Conservation (phyloP, 2,329 filamentous ascomycete genomes). For the Arachnomyces sp. region DNA sequence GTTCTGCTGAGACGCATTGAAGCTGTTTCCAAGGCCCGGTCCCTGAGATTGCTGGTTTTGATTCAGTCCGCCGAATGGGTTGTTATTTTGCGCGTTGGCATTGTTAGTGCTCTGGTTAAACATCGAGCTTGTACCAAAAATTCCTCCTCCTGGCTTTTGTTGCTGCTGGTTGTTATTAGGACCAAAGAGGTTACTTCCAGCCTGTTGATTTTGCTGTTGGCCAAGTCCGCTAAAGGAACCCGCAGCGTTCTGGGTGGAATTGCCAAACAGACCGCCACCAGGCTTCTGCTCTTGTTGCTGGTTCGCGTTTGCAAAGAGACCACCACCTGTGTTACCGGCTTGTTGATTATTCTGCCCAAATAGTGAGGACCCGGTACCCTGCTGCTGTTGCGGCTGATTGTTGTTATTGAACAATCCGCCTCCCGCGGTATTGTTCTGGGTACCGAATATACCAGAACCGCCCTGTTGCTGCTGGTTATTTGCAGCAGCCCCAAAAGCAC, state of each 20-base stretch:
- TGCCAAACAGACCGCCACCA: conserved; percentile 46
- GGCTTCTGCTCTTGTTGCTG: conserved; percentile 27
- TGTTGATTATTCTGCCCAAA: conserved; percentile 34
- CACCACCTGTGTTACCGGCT: conserved; percentile 27
- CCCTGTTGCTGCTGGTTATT: conserved; percentile 36
- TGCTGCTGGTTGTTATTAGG: conserved; percentile 42
- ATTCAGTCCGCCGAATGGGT: conserved; percentile 48
- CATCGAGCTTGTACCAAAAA: conserved; percentile 12
- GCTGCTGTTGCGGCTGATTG: conserved; percentile 29
- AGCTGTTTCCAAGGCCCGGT: too few species aligned
- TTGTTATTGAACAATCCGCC: conserved; percentile 31
- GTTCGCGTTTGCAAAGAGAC: conserved; percentile 34
- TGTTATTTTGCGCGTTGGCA: conserved; percentile 30
- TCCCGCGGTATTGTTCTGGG: conserved; percentile 19
- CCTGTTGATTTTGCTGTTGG: conserved; percentile 17
- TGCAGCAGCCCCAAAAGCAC: conserved; percentile 30
- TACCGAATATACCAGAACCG: conserved; percentile 38
- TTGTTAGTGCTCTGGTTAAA: conserved; percentile 1
- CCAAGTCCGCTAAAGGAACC: conserved; percentile 44
- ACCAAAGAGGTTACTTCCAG: conserved; percentile 12
- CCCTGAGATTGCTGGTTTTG: conserved; percentile 46
- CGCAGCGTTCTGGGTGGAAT: conserved; percentile 17
- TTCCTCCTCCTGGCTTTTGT: conserved; percentile 39
- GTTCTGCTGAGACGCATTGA: too few species aligned
- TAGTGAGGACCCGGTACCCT: conserved; percentile 24